Conservation (phyloP, 2,329 filamentous ascomycete species). For the Colletotrichum somersetense region DNA sequence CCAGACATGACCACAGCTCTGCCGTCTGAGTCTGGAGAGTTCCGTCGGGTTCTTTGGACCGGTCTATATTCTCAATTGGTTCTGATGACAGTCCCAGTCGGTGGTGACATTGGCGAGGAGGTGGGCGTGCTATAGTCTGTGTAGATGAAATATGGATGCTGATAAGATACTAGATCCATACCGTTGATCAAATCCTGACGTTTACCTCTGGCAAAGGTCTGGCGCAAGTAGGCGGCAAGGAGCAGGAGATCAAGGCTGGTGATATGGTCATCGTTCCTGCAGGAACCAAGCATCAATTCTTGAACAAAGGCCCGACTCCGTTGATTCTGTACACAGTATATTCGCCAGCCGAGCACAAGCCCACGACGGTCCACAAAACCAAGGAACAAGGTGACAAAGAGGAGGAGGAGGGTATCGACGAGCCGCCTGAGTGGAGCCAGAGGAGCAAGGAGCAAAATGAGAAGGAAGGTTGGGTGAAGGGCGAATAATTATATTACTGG, state of each 20-base stretch:
- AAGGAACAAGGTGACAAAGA: conserved; percentile 73
- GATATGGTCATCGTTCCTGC: conserved; percentile 66
- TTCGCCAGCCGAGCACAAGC: conserved; percentile 71
- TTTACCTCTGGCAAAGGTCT: conserved; percentile 71
- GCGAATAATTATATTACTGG: conserved; percentile 2
- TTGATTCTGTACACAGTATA: conserved; percentile 74
- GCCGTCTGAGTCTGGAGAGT: conserved; percentile 67
- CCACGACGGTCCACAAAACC: conserved; percentile 70
- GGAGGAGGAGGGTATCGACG: conserved; percentile 72
- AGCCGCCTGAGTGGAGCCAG: conserved; percentile 70
- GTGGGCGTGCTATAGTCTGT: conserved; percentile 57
- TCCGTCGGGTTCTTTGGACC: conserved; percentile 72
- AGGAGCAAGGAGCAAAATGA: conserved; percentile 70
- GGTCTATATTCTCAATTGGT: conserved; percentile 74
- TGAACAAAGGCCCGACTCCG: conserved; percentile 70
- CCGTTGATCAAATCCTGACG: conserved; percentile 73
- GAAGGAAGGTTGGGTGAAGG: conserved; percentile 66
- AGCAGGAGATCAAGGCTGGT: conserved; percentile 60
- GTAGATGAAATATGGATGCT: neutral
- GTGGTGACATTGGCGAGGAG: conserved; percentile 76
- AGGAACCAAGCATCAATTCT: conserved; percentile 74
- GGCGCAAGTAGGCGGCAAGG: conserved; percentile 69
- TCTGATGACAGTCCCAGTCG: conserved; percentile 73
- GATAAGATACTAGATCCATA: conserved; percentile 57
- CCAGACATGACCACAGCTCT: conserved; percentile 66